Evolutionary conservation across 2,329 filamentous ascomycete species (phyloP).

Genomic region (Thielaviopsis punctulata): DNA sequence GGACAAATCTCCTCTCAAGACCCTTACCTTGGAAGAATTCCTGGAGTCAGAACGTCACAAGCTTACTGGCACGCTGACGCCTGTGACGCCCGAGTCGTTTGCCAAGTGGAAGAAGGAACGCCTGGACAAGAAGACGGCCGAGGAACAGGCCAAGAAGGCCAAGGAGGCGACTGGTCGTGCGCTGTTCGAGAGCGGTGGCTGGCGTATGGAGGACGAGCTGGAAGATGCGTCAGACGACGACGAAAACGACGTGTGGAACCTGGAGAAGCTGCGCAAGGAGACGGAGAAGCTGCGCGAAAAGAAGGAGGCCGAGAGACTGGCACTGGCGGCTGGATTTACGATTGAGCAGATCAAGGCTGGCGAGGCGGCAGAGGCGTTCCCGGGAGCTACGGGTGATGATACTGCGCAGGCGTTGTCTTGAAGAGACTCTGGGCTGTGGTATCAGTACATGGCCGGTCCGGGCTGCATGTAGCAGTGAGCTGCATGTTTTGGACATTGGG

Average conservation of each 20-base stretch:
- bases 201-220: slow-evolving; percentile 51
- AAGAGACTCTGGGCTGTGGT: not conserved
- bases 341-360: slow-evolving; percentile 10
- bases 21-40: slow-evolving; percentile 92
- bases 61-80: slow-evolving; percentile 76
- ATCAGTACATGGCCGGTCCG: not conserved
- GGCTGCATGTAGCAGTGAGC: not conserved
- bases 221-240: slow-evolving; percentile 46
- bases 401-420: not conserved
- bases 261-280: slow-evolving; percentile 67
- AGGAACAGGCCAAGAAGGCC: slow-evolving; percentile 73
- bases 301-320: slow-evolving; percentile 54
- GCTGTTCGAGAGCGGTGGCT: slow-evolving; percentile 92
- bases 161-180: slow-evolving; percentile 93
- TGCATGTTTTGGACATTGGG: not conserved
- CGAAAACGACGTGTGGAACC: slow-evolving; percentile 49
- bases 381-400: slow-evolving; percentile 8
- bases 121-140: slow-evolving; percentile 85
- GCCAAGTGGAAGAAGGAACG: slow-evolving; percentile 96
- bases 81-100: slow-evolving; percentile 82
- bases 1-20: slow-evolving; percentile 90
- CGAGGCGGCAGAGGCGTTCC: slow-evolving; percentile 10
- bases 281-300: slow-evolving; percentile 58
- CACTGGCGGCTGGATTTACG: slow-evolving; percentile 11
- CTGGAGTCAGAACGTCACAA: slow-evolving; percentile 93